A percentile compares a stretch with the other conserved stretches of the same genome.
Evolutionary conservation across 2,329 filamentous ascomycete genomes (phyloP).

Genomic region (Fusarium subtropicale): DNA sequence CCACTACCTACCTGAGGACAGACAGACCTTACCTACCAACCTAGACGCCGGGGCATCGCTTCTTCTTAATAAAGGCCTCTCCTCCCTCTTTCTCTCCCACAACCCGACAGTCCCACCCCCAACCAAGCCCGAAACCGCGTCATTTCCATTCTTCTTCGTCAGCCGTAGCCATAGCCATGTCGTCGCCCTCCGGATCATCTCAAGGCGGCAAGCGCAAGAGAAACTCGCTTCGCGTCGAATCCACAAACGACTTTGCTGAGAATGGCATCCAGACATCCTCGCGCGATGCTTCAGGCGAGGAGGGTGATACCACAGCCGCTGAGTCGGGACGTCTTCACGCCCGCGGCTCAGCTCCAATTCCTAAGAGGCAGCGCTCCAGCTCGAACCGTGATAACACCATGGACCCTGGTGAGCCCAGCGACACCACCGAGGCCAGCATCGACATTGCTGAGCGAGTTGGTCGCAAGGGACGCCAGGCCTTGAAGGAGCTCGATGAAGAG

Average conservation of each 20-base stretch:
- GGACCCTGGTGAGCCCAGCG: conserved; percentile 76
- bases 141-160: conserved; percentile 12
- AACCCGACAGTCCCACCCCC: conserved; percentile 22
- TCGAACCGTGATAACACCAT: conserved; percentile 63
- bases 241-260: conserved; percentile 59
- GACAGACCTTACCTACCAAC: conserved; percentile 9
- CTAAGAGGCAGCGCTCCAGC: conserved; percentile 84
- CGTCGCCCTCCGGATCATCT: conserved; percentile 61
- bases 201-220: conserved; percentile 84
- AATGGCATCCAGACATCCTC: conserved; percentile 76
- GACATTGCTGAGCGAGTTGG: conserved; percentile 73
- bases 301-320: conserved; percentile 78
- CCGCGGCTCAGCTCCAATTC: conserved; percentile 69
- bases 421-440: conserved; percentile 74
- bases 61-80: conserved; percentile 7
- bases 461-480: conserved; percentile 64
- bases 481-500: conserved; percentile 57
- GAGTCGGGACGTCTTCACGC: conserved; percentile 70
- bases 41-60: conserved; percentile 11
- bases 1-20: conserved; percentile 17
- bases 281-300: conserved; percentile 85
- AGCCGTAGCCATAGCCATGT: conserved; percentile 42
- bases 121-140: conserved; percentile 34
- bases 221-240: conserved; percentile 63
- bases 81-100: conserved; percentile 25